Evolutionary conservation across 768 basidiomycete genomes (phyloP), one percentile per base, ranked within the genome.

Genomic region (Pulveroboletus sp.): DNA sequence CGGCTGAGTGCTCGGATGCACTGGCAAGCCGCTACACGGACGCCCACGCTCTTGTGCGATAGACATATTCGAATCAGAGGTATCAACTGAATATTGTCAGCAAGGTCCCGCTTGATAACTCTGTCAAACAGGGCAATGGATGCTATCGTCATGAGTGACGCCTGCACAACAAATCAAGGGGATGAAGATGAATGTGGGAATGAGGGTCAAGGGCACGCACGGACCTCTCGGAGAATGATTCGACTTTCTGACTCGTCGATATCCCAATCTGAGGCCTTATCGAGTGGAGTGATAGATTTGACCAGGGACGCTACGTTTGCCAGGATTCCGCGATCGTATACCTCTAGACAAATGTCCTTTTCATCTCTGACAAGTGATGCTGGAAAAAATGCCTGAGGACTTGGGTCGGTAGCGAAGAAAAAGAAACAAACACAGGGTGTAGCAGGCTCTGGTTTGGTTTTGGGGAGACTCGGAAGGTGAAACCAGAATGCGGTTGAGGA

Each of bases 1-100:
- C 95, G 78, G 34, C 83, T 82, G 33, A 98, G 73, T 0, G 88
- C 87, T 14, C 94, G 75, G 1, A 91, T 77, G 55, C 87, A 87
- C 57, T 95, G 94, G 59, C 90, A 93, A 0, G 90, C 88, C 0
- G 90, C 90, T 38, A 88, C 90, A 6, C 93, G 81, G 4, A 94
- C 85, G 1, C 88, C 90, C 14, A 83, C 72, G 47, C 85, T 78
- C 0, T 73, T 76, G 45, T 90, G 84, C 0, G 73, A 54, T 8
- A 94, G 74, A 12, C 78, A 78, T 2, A 65, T 59, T 48, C 79
- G 74, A 27, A 91, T 65, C 21, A 76, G 66, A 5, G 78, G 76
- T 21, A 87, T 58, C 40, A 91, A 68, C 3, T 71, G 71, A 11
- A 78, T 72, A 11, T 72, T 72, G 56, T 86, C 84, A 3, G 86